Evolutionary conservation across 2,329 filamentous ascomycete species (phyloP).

Genomic region (Albophoma yamanashiensis): DNA sequence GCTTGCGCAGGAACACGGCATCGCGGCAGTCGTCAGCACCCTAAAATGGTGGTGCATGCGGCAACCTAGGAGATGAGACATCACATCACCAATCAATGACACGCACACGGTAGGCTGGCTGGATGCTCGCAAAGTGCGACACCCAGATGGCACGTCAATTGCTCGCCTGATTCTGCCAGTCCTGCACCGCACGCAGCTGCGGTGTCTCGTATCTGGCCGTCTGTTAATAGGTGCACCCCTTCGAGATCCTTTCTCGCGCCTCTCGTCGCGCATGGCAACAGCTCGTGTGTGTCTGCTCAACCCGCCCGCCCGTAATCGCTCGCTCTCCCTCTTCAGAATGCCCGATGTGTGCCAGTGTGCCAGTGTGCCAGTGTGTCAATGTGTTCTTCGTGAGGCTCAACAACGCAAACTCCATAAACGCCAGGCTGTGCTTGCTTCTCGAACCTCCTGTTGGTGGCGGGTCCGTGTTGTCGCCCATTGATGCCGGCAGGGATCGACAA

Average conservation of each 20-base stretch:
- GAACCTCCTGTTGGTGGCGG: background rate
- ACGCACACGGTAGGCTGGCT: background rate
- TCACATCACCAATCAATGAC: background rate
- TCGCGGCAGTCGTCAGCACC: background rate
- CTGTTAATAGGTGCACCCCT: background rate
- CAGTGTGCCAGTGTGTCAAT: background rate
- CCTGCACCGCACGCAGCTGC: background rate
- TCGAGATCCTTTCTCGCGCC: background rate
- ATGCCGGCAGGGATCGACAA: background rate
- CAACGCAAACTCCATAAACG: slow-evolving; percentile 2
- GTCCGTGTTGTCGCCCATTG: background rate
- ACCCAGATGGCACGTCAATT: background rate
- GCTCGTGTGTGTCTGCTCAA: too few species aligned
- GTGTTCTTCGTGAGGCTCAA: background rate
- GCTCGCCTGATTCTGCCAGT: background rate
- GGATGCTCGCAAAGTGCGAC: background rate
- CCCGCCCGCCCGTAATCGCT: background rate
- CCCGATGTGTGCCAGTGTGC: background rate
- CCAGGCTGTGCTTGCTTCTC: slow-evolving; percentile 2
- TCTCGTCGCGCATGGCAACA: background rate
- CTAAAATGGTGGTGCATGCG: background rate
- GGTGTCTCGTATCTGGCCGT: background rate
- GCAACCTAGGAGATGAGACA: background rate
- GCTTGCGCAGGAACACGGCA: slow-evolving; percentile 1
- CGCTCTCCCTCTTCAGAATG: background rate